phyloP scores from a whole-genome alignment of 768 basidiomycete species.

The Nevesoporus exiguus region DNA sequence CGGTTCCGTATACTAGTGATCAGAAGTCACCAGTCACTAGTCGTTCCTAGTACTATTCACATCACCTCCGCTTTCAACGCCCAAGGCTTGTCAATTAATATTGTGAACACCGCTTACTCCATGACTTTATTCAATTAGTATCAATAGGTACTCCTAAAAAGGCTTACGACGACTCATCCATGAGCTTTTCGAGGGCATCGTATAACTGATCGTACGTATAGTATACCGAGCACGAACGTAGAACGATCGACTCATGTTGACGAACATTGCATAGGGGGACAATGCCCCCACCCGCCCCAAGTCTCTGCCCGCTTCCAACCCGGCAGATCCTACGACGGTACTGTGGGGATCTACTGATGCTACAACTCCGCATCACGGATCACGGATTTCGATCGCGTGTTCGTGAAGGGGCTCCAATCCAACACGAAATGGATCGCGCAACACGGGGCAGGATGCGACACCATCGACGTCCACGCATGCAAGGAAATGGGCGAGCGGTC shows the following conservation, averaged over 20 bases:
- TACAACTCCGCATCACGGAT: constrained; percentile 42
- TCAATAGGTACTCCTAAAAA: constrained; percentile 61
- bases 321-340: constrained; percentile 46
- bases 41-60: too few species aligned
- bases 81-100: too few species aligned
- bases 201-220: constrained; percentile 67
- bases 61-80: too few species aligned
- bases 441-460: constrained; percentile 87
- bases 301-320: constrained; percentile 42
- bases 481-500: constrained; percentile 61
- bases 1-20: too few species aligned
- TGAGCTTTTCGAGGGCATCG: constrained; percentile 57
- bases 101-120: too few species aligned
- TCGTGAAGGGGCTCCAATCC: constrained; percentile 57
- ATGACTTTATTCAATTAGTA: too few species aligned
- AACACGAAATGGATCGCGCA: constrained; percentile 81
- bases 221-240: too few species aligned
- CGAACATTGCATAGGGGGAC: constrained; percentile 27
- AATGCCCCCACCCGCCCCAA: constrained; percentile 41
- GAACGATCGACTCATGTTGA: not conserved
- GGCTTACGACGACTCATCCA: constrained; percentile 72
- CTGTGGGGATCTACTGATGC: constrained; percentile 50
- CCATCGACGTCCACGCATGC: constrained; percentile 71
- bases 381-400: constrained; percentile 47
- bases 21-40: too few species aligned